A percentile compares a stretch with the other conserved stretches of the same genome.
These are phyloP conservation scores for Tripidium arundinaceum DNA, from an alignment of 202 grass and related monocot species.

Conservation along the genomic window DNA sequence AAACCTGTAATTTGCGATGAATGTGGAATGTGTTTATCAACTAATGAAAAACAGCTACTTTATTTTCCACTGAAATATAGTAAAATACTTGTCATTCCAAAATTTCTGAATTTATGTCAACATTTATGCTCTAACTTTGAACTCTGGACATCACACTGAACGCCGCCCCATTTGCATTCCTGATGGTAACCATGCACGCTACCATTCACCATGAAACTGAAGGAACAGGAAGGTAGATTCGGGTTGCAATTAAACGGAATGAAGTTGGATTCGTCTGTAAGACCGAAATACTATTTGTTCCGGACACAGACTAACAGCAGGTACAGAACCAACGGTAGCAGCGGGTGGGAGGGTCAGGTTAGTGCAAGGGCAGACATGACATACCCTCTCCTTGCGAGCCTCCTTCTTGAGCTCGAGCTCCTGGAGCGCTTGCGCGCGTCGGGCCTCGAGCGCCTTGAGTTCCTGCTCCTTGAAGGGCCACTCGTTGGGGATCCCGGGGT, in stretches of 20 bases:
- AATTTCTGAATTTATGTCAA: not conserved
- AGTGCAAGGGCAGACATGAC: not conserved
- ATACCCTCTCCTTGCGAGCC: conserved; percentile 85
- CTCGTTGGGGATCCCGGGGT: conserved; percentile 92
- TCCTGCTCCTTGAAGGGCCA: conserved; percentile 99
- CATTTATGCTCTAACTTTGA: not conserved
- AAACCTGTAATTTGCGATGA: not conserved
- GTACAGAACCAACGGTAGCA: not conserved
- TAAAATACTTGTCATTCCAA: not conserved
- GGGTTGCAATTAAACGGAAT: not conserved
- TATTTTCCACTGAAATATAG: not conserved
- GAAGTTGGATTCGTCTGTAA: not conserved
- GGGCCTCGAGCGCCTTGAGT: conserved; percentile 72
- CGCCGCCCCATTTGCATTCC: no score
- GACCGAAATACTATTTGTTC: not conserved
- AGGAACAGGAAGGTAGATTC: not conserved
- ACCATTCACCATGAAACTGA: not conserved
- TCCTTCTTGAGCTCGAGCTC: conserved; percentile 85
- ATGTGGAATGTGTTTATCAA: not conserved
- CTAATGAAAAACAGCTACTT: not conserved
- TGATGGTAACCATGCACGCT: not conserved
- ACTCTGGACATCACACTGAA: not conserved
- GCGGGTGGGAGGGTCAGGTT: no score
- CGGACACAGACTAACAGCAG: not conserved
- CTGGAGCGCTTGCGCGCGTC: conserved; percentile 59